Percentiles rank a stretch among this genome's conserved stretches.
Conservation (phyloP, 768 basidiomycete genomes). For the Clavulina sp. region DNA sequence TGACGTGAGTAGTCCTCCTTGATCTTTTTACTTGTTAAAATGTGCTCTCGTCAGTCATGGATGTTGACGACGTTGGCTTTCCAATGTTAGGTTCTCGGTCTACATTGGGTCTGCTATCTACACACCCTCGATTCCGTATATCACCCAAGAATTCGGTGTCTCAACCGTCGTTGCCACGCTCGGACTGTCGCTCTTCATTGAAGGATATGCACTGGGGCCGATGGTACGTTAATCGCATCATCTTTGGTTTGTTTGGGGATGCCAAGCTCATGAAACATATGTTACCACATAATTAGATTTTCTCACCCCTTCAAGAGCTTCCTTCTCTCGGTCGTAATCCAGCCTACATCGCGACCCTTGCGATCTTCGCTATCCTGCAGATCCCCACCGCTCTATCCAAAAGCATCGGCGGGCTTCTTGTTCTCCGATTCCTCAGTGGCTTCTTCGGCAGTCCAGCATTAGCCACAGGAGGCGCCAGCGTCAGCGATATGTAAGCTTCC, state of each 20-base stretch:
- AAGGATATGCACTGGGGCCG: constrained; percentile 20
- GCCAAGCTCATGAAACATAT: no score
- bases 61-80: no score
- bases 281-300: constrained; percentile 8
- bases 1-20: no score
- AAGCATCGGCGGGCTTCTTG: constrained; percentile 18
- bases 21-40: no score
- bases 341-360: constrained; percentile 21
- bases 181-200: constrained; percentile 21
- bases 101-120: constrained; percentile 12
- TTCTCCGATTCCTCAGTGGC: constrained; percentile 20
- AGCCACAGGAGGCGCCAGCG: constrained; percentile 19
- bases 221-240: constrained; percentile 15
- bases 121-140: constrained; percentile 8
- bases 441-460: constrained; percentile 22
- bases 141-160: constrained; percentile 1
- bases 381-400: constrained; percentile 18
- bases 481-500: constrained; percentile 18
- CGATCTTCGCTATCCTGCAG: constrained; percentile 8
- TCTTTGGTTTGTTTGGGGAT: no score
- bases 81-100: no score
- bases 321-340: constrained; percentile 20
- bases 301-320: constrained; percentile 18
- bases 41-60: no score
- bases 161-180: constrained; percentile 9